Evolutionary conservation across 805 yeast species (phyloP).

Genomic region (Metschnikowia drakensbergensis): DNA sequence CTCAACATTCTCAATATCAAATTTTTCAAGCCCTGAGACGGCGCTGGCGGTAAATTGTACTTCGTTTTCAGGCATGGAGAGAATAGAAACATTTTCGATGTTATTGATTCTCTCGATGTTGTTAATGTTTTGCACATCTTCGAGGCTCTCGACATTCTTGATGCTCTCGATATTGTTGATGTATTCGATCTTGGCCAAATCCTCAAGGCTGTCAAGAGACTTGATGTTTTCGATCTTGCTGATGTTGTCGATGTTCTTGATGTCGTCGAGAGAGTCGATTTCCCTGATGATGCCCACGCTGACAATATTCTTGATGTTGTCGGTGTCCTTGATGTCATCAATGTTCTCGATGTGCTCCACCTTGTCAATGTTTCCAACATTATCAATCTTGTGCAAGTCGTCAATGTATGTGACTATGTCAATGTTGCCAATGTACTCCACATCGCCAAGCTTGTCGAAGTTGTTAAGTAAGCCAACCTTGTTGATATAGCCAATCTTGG

Average conservation of each 20-base stretch:
- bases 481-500: conserved; percentile 4
- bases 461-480: conserved; percentile 2
- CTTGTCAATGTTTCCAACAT: conserved; percentile 4
- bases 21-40: neutral
- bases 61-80: neutral
- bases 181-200: conserved; percentile 3
- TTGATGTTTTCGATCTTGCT: conserved; percentile 2
- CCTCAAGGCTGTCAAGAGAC: conserved; percentile 3
- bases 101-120: conserved; percentile 4
- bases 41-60: neutral
- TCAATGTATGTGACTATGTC: conserved; percentile 1
- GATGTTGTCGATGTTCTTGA: conserved; percentile 3
- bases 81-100: conserved; percentile 1
- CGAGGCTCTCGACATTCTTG: conserved; percentile 2
- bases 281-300: conserved; percentile 1
- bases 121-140: conserved; percentile 1
- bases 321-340: neutral
- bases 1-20: conserved; percentile 1
- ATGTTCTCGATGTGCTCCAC: conserved; percentile 5
- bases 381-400: conserved; percentile 3
- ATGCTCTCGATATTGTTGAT: conserved; percentile 3
- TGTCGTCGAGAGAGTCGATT: conserved; percentile 2
- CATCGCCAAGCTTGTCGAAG: conserved; percentile 2
- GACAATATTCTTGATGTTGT: conserved; percentile 1
- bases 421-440: conserved; percentile 1